A percentile compares a stretch with the other conserved stretches of the same genome.
Conservation (phyloP, 2,329 filamentous ascomycete genomes). For the Westerdykella aurantiaca region DNA sequence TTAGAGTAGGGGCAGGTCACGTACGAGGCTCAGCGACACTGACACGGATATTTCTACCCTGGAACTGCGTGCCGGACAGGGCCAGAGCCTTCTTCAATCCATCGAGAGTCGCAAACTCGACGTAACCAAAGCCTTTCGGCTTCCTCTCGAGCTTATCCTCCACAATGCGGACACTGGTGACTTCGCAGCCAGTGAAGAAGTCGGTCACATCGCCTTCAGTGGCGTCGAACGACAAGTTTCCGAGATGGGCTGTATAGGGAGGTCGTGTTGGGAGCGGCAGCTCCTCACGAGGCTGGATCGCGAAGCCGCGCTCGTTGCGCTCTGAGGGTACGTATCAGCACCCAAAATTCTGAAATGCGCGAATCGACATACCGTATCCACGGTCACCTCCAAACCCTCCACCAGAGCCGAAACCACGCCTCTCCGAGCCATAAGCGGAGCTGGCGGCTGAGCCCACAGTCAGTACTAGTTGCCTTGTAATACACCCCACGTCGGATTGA, state of each 20-base stretch:
- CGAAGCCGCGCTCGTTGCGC: slow-evolving; percentile 40
- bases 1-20: slow-evolving; percentile 36
- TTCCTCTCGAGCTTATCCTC: slow-evolving; percentile 91
- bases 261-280: slow-evolving; percentile 86
- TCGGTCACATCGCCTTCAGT: slow-evolving; percentile 75
- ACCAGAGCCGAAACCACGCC: slow-evolving; percentile 43
- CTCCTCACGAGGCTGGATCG: slow-evolving; percentile 56
- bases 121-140: slow-evolving; percentile 97
- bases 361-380: slow-evolving; percentile 35
- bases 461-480: slow-evolving; percentile 9
- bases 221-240: slow-evolving; percentile 94
- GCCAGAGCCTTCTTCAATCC: slow-evolving; percentile 86
- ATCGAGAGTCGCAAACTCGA: slow-evolving; percentile 83
- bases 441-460: slow-evolving; percentile 29
- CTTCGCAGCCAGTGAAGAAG: slow-evolving; percentile 78
- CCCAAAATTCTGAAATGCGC: not conserved
- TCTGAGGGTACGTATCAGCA: slow-evolving; percentile 9
- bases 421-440: slow-evolving; percentile 45
- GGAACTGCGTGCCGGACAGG: slow-evolving; percentile 74
- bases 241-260: slow-evolving; percentile 91
- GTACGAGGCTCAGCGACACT: slow-evolving; percentile 97
- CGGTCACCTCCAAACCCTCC: slow-evolving; percentile 35
- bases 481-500: not conserved
- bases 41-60: slow-evolving; percentile 83
- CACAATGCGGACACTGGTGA: slow-evolving; percentile 89